These are phyloP conservation scores for Byssochlamys sp. DNA, from an alignment of 2,329 filamentous ascomycete species.

Conservation along the genomic window DNA sequence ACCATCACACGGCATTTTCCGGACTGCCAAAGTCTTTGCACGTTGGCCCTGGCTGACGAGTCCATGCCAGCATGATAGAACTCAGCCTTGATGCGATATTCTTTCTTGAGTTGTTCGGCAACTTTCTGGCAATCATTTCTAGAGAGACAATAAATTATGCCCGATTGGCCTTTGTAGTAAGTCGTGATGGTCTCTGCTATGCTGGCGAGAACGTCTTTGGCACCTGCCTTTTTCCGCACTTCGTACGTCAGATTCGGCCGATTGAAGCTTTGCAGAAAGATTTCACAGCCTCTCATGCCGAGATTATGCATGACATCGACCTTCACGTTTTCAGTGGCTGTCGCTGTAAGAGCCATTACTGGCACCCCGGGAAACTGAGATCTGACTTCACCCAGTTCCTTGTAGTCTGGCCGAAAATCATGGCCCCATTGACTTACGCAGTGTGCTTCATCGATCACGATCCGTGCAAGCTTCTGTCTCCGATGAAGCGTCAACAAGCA, in stretches of 20 bases:
- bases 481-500: slow-evolving; percentile 59
- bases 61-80: slow-evolving; percentile 81
- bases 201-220: slow-evolving; percentile 39
- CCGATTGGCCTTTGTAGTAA: slow-evolving; percentile 62
- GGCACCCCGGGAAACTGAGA: slow-evolving; percentile 66
- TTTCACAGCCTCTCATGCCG: slow-evolving; percentile 65
- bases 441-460: slow-evolving; percentile 98
- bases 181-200: slow-evolving; percentile 55
- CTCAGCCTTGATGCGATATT: slow-evolving; percentile 59
- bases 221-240: slow-evolving; percentile 58
- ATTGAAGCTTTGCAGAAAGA: slow-evolving; percentile 91
- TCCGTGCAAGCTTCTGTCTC: slow-evolving; percentile 65
- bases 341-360: slow-evolving; percentile 89
- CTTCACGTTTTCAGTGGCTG: slow-evolving; percentile 86
- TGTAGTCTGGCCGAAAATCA: slow-evolving; percentile 94
- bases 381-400: slow-evolving; percentile 67
- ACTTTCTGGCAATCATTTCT: slow-evolving; percentile 72
- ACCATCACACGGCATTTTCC: slow-evolving; percentile 80
- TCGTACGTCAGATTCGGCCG: slow-evolving; percentile 89
- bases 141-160: slow-evolving; percentile 89
- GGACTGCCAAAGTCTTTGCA: slow-evolving; percentile 75
- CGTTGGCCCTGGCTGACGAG: slow-evolving; percentile 54
- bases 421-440: slow-evolving; percentile 99
- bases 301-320: slow-evolving; percentile 85
- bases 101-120: slow-evolving; percentile 55